phyloP scores from a whole-genome alignment of 208 protist genomes.

The Acanthamoeba culbertsoni region DNA sequence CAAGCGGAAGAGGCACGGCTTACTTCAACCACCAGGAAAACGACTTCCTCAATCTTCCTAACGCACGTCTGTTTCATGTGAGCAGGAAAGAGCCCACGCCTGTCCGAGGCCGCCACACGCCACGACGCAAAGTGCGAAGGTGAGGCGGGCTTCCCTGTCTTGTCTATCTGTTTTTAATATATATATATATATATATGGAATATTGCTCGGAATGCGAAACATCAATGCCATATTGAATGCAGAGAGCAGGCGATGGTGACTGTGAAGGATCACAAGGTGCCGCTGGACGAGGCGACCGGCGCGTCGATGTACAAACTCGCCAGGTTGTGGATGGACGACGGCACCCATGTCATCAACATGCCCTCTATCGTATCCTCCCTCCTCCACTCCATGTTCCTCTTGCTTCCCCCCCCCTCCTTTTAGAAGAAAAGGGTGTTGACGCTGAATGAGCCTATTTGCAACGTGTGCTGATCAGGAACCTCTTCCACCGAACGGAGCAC shows the following conservation, averaged over 20 bases:
- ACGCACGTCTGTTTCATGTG: too few species aligned
- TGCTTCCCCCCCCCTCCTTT: too few species aligned
- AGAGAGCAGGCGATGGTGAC: not conserved
- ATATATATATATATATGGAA: too few species aligned
- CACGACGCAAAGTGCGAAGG: not conserved
- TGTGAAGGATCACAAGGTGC: not conserved
- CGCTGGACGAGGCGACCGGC: not conserved
- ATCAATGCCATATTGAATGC: not conserved
- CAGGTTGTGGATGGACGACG: not conserved
- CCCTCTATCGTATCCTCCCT: not conserved
- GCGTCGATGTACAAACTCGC: not conserved
- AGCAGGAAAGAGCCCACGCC: not conserved
- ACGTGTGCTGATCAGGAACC: not conserved
- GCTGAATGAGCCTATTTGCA: too few species aligned
- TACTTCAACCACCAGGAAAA: not conserved
- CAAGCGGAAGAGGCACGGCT: not conserved
- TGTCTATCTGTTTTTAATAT: too few species aligned
- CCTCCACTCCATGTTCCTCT: not conserved
- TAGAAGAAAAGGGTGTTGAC: too few species aligned
- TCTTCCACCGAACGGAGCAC: not conserved
- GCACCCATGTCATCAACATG: not conserved
- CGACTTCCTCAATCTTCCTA: too few species aligned
- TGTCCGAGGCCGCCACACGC: not conserved
- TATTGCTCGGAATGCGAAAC: too few species aligned
- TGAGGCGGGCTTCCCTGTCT: too few species aligned